Base-by-base conservation (phyloP, 257 asterid genomes). In the Solanum arcanum region DNA sequence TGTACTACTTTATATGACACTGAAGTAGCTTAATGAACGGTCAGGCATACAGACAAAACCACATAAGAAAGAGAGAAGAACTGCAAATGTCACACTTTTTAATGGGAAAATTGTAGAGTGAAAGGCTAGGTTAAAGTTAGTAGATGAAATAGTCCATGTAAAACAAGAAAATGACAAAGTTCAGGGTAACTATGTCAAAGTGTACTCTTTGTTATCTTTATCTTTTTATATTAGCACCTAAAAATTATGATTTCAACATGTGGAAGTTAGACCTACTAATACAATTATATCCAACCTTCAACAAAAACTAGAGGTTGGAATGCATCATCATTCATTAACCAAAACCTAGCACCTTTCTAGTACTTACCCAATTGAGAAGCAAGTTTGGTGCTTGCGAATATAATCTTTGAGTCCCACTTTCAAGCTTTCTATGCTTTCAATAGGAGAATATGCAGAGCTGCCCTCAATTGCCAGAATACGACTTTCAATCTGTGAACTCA, bases 361-460 rank as follows among this genome's bases (percentile, higher is more conserved):
- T 72, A 91, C 97, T 85, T 86, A 92, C 99, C 92, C 93, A 90
- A 86, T 89, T 88, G 92, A 88, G 90, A 91, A 93, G 93, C 97
- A 92, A 80, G 88, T 88, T 88, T 83, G 87, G 91, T 92, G 97
- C 92, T 92, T 94, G 89, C 87, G 88, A 82, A 93, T 93, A 87
- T 93, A 94, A 70, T 95, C 98, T 87, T 93, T 93, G 86, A 96
- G 85, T 77, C 97, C 98, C 89, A 88, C 87, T 92, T 89, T 92
- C 92, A 96, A 91, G 87, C 88, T 87, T 83, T 94, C 92, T 86
- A 93, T 89, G 85, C 89, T 93, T 88, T 88, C 91, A 60, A 89
- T 86, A 44, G 92, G 86, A 86, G 88, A 74, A 66, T 93, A 89
- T 85, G 85, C 84, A 91, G 83, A 74, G 88, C 86, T 78, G 84